Base-by-base conservation (phyloP, 805 yeast genomes). In the Starmerella sp. region DNA sequence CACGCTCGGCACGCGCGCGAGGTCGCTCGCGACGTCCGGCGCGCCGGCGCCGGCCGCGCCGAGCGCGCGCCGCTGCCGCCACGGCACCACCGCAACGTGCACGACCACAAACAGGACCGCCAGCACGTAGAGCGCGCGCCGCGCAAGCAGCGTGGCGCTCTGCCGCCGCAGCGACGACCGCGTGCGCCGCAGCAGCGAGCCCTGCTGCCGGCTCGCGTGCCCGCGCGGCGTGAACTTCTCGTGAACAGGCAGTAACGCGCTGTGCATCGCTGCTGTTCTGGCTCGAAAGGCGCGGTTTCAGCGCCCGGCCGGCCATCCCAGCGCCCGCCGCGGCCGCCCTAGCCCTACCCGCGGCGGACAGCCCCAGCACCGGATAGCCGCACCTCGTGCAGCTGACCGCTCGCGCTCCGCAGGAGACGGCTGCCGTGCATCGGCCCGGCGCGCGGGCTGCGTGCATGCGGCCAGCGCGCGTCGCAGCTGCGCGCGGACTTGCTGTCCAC, bases 1-100 rank as follows among this genome's bases (percentile, higher is more conserved):
- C 14, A 84, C 86, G 48, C 34, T 39, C 9, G 61, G 61, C 45
- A 55, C 59, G 53, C 57, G 4, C 7, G 41, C 43, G 10, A 7
- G 10, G 29, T 22, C 39, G 14, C 28, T 36, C 17, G 17, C 14
- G 8, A 29, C 51, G 28, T 17, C 35, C 29, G 11, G 11, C 29
- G 28, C 14, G 11, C 17, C 29, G 28, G 9, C 6, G 35, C 35
- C 11, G n/a, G 17, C 17, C 31, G n/a, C 32, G 39, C 39, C 39
- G 11, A 36, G 13, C 14, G 50, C 46, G 9, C 11, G 22, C 31
- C 22, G 39, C 15, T n/a, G 17, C 10, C 52, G 53, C 22, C 43
- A 38, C 17, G 58, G 58, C 39, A 44, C 54, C 13, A 44, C 34
- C 4, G 47, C 34, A 31, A 43, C 8, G 28, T 42, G 54, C 42